phyloP scores from a whole-genome alignment of 1,139 yeast genomes.

The Arxiozyma bovina region DNA sequence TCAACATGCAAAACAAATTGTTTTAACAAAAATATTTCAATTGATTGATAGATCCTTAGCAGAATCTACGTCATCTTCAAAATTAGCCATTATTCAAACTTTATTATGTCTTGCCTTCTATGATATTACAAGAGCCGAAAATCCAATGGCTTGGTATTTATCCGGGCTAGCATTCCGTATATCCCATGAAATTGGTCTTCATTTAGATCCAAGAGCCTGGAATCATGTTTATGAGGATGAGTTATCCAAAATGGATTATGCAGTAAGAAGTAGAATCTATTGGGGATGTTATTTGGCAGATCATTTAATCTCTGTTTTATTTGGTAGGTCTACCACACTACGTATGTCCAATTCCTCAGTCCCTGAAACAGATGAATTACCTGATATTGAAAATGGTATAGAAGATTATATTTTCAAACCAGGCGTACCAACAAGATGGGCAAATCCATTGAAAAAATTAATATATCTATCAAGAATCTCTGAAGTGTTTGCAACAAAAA shows the following conservation, averaged over 20 bases:
- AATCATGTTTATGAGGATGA: slow-evolving; percentile 26
- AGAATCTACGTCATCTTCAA: slow-evolving; percentile 25
- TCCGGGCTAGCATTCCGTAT: slow-evolving; percentile 54
- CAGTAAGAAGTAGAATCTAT: slow-evolving; percentile 48
- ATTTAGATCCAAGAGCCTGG: slow-evolving; percentile 51
- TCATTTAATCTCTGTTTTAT: slow-evolving; percentile 45
- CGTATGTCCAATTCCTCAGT: slow-evolving; percentile 49
- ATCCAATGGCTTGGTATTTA: slow-evolving; percentile 54
- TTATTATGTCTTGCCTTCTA: slow-evolving; percentile 45
- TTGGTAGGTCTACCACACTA: slow-evolving; percentile 49
- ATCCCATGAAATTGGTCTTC: slow-evolving; percentile 55
- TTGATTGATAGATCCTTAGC: slow-evolving; percentile 22
- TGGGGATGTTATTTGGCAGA: slow-evolving; percentile 61
- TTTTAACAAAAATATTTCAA: slow-evolving; percentile 39
- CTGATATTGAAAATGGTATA: slow-evolving; percentile 45
- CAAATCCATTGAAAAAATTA: slow-evolving; percentile 41
- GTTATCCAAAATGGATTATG: slow-evolving; percentile 35
- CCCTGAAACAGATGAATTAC: slow-evolving; percentile 50
- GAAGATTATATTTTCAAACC: slow-evolving; percentile 33
- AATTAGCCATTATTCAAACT: slow-evolving; percentile 37
- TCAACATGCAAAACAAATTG: slow-evolving; percentile 37
- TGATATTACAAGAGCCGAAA: slow-evolving; percentile 49
- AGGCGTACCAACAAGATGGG: slow-evolving; percentile 27
- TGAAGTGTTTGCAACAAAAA: slow-evolving; percentile 37
- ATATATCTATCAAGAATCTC: slow-evolving; percentile 47